Conservation (phyloP, 2,329 filamentous ascomycete species). For the Penicillium sp. region DNA sequence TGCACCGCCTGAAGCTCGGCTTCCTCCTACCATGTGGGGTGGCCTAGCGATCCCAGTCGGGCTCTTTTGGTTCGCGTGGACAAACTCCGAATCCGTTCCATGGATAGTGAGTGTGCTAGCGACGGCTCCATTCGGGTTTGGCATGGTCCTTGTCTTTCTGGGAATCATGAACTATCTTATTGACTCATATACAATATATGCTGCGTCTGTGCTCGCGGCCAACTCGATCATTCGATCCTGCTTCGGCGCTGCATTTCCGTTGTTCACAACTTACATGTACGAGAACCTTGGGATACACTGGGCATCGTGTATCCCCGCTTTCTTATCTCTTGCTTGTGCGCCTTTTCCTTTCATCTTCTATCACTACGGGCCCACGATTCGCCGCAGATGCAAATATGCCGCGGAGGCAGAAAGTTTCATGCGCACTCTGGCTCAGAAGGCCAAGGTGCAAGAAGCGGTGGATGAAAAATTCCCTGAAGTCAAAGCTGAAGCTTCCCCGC, state of each 20-base stretch:
- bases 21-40: slow-evolving; percentile 50
- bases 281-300: slow-evolving; percentile 44
- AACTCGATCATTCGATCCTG: slow-evolving; percentile 47
- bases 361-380: slow-evolving; percentile 35
- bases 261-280: slow-evolving; percentile 47
- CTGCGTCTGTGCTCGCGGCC: slow-evolving; percentile 39
- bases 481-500: neutral
- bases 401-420: slow-evolving; percentile 34
- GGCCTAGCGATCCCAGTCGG: slow-evolving; percentile 53
- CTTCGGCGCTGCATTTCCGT: slow-evolving; percentile 45
- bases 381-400: slow-evolving; percentile 40
- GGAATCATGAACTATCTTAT: slow-evolving; percentile 40
- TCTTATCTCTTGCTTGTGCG: slow-evolving; percentile 41
- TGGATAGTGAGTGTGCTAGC: slow-evolving; percentile 36
- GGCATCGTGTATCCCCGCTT: slow-evolving; percentile 45
- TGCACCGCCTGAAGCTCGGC: slow-evolving; percentile 59
- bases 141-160: slow-evolving; percentile 38
- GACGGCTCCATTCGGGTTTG: slow-evolving; percentile 36
- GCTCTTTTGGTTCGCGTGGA: slow-evolving; percentile 61
- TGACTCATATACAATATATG: slow-evolving; percentile 41
- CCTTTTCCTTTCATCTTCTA: slow-evolving; percentile 45
- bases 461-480: slow-evolving; percentile 1
- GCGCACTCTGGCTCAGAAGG: slow-evolving; percentile 24
- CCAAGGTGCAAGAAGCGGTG: neutral
- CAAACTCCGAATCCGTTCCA: slow-evolving; percentile 44